Conservation (phyloP, 768 basidiomycete genomes). For the Paxillus rubicundulus region DNA sequence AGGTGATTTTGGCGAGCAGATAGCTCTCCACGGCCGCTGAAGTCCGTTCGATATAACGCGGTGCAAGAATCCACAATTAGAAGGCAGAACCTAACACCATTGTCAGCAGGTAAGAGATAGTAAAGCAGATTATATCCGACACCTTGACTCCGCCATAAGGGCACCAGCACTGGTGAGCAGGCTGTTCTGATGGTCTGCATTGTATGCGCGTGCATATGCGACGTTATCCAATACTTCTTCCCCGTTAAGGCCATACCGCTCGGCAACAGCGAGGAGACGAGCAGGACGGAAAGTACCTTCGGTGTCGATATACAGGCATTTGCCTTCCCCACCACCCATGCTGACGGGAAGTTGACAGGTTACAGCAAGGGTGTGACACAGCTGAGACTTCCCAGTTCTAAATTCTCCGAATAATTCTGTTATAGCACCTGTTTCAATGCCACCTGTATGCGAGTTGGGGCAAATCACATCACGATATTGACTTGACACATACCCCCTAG, state of each 20-base stretch:
- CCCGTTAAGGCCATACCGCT: constrained; percentile 93
- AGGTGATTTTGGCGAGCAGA: constrained; percentile 94
- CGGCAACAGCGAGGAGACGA: constrained; percentile 90
- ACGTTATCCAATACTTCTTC: constrained; percentile 99
- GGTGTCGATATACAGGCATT: constrained; percentile 98
- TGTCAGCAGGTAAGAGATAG: constrained; percentile 5
- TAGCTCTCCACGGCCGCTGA: constrained; percentile 91
- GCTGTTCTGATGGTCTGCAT: constrained; percentile 94
- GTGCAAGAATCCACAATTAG: constrained; percentile 97
- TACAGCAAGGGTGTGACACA: constrained; percentile 97
- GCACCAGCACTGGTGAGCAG: constrained; percentile 90
- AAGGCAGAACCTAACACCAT: constrained; percentile 75
- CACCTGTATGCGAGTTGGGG: constrained; percentile 49
- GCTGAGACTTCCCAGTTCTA: constrained; percentile 95
- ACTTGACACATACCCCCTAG: constrained; percentile 66
- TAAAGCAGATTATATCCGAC: constrained; percentile 23
- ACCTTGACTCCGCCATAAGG: constrained; percentile 99
- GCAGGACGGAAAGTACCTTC: constrained; percentile 99
- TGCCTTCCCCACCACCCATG: constrained; percentile 99
- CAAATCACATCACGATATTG: neutral
- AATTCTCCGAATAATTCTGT: constrained; percentile 99
- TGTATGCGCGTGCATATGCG: constrained; percentile 97
- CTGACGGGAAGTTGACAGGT: constrained; percentile 95
- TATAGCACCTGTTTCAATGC: constrained; percentile 97
- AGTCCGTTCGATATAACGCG: constrained; percentile 93